phyloP scores from a whole-genome alignment of 2,329 filamentous ascomycete genomes.

The Sporothrix inflata region DNA sequence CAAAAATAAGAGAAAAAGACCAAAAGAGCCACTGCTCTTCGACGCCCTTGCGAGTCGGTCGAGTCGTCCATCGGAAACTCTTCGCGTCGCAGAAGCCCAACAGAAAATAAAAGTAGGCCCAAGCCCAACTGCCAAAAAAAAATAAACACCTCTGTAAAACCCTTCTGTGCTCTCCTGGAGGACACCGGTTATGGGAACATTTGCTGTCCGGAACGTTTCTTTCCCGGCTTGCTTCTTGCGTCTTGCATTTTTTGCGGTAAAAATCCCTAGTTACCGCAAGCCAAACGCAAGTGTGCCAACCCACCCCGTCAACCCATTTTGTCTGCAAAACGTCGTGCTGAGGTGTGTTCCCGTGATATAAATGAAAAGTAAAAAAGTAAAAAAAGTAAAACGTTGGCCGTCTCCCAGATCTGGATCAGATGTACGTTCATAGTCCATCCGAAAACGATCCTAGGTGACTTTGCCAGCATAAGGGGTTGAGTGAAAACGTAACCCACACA shows the following conservation, averaged over 20 bases:
- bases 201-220: slow-evolving; percentile 1
- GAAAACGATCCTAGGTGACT: not conserved
- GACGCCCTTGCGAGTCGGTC: slow-evolving; percentile 4
- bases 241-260: slow-evolving; percentile 2
- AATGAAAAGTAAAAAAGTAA: not conserved
- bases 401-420: not conserved
- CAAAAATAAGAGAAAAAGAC: not conserved
- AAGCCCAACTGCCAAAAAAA: not conserved
- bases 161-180: not conserved
- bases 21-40: not conserved
- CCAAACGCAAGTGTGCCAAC: not conserved
- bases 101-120: not conserved
- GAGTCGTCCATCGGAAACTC: not conserved
- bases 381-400: not conserved
- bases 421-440: slow-evolving; percentile 18
- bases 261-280: slow-evolving; percentile 21
- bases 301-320: not conserved
- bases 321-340: not conserved
- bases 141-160: not conserved
- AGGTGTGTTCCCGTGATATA: not conserved
- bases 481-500: slow-evolving; percentile 19
- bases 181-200: not conserved
- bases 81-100: not conserved
- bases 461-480: not conserved
- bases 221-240: not conserved